Evolutionary conservation across 768 basidiomycete genomes (phyloP).

Genomic region (Termitomyces eurrhizus): DNA sequence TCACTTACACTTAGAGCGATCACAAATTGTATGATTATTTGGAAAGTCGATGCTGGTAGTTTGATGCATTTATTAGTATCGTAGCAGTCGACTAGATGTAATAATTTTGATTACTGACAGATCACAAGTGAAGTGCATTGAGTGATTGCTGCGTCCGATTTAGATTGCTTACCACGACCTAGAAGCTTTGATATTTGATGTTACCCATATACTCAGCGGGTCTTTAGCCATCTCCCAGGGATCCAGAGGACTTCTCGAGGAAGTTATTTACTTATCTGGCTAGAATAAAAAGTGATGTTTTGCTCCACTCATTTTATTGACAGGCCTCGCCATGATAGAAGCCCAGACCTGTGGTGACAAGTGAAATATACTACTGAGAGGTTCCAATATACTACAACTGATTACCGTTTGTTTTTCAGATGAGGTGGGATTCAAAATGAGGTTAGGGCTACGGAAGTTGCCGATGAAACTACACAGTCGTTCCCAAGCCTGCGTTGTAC

Average conservation of each 20-base stretch:
- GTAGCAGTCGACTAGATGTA: background rate
- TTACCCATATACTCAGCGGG: background rate
- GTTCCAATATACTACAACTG: too few relatives aligned
- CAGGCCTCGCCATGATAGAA: too few relatives aligned
- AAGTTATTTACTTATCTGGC: too few relatives aligned
- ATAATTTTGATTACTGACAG: background rate
- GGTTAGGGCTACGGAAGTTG: constrained; percentile 24
- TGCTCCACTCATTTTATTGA: too few relatives aligned
- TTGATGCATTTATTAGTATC: background rate
- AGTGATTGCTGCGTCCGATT: background rate
- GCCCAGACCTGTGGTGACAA: too few relatives aligned
- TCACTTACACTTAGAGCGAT: background rate
- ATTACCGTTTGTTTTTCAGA: too few relatives aligned
- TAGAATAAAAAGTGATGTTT: too few relatives aligned
- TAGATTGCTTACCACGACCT: too few relatives aligned
- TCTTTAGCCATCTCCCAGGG: too few relatives aligned
- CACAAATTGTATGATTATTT: background rate
- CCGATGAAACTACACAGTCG: constrained; percentile 37
- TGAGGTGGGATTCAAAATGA: background rate
- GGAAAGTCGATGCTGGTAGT: background rate
- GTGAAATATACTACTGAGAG: too few relatives aligned
- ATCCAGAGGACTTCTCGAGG: too few relatives aligned
- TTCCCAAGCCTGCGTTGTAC: constrained; percentile 25
- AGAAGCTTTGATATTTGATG: background rate
- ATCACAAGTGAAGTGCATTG: background rate